Base-by-base conservation (phyloP, 2,329 filamentous ascomycete species). In the Paraconiothyrium brasiliense region DNA sequence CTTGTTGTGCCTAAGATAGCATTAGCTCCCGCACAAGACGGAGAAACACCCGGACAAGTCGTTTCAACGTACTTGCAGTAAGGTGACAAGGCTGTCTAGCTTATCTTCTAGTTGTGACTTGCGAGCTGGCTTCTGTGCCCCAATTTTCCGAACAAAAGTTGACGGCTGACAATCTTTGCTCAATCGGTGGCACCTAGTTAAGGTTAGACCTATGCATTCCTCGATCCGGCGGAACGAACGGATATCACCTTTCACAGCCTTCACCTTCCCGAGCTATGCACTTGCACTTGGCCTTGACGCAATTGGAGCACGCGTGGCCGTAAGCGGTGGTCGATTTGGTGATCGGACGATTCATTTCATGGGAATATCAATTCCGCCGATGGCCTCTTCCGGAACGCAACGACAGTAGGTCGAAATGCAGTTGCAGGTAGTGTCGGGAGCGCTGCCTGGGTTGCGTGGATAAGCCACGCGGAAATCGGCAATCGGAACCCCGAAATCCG, bases 91-190 rank as follows among this genome's bases (percentile, higher is more conserved):
- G 44, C 70, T 70, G 47, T 75, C 69, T 10, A 78, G 62, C 24
- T 75, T 77, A 11, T 76, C 72, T 47, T 78, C 75, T 4, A 78
- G 54, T 27, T 67, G 62, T 4, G 65, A 60, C 13, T 63, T 67
- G 47, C 62, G 58, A 44, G 39, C 37, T 39, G 52, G 32, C n/a
- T 59, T 68, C 39, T 54, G 66, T 16, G 39, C 22, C 13, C 58
- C 55, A 37, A 62, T 55, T 39, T 64, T 64, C 11, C 69, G 63
- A 14, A 65, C 46, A 30, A 51, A 58, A 5, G 52, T 44, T 24
- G 64, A 61, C 4, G 65, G 63, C 14, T 64, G 52, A 24, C 69
- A 70, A 20, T 68, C 65, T 60, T 68, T 71, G 10, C 46, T 52
- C 13, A 71, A 57, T 16, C 68, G 66, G 27, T 65, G 61, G 46